A percentile compares a stretch with the other conserved stretches of the same genome.
These are phyloP conservation scores for Lactarius hatsudake DNA, from an alignment of 768 basidiomycete genomes.

Conservation along the genomic window DNA sequence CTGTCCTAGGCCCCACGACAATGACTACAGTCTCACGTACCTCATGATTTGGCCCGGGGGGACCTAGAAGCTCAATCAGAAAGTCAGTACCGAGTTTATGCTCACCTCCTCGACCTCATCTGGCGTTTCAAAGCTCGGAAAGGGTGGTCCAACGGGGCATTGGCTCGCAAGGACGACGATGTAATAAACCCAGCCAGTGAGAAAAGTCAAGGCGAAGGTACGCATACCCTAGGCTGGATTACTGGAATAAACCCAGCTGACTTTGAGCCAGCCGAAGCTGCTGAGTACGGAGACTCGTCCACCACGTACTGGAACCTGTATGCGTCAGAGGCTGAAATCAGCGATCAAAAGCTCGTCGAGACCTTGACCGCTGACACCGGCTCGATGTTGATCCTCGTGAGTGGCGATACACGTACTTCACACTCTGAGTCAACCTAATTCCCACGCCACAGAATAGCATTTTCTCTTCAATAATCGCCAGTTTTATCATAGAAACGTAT, in stretches of 20 bases:
- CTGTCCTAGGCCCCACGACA: background rate
- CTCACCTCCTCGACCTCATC: background rate
- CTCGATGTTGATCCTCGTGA: constrained; percentile 26
- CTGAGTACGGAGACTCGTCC: constrained; percentile 15
- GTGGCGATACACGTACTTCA: background rate
- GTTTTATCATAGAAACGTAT: constrained; percentile 27
- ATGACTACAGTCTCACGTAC: background rate
- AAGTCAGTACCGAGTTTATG: background rate
- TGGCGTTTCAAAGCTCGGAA: background rate
- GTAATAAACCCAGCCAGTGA: background rate
- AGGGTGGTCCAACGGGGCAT: no score
- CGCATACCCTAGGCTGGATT: background rate
- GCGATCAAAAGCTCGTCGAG: constrained; percentile 19
- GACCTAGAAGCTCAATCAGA: background rate
- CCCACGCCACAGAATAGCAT: constrained; percentile 3
- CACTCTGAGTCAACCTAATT: background rate
- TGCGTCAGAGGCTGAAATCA: constrained; percentile 11
- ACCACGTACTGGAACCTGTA: constrained; percentile 25
- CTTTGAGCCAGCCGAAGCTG: background rate
- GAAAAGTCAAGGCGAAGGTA: background rate
- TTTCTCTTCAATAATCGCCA: constrained; percentile 26
- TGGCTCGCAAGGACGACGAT: no score
- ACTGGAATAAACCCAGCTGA: background rate
- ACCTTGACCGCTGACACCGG: constrained; percentile 19
- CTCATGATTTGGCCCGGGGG: background rate